These are phyloP conservation scores for Talaromyces atroroseus DNA, from an alignment of 2,329 filamentous ascomycete species.

Conservation along the genomic window DNA sequence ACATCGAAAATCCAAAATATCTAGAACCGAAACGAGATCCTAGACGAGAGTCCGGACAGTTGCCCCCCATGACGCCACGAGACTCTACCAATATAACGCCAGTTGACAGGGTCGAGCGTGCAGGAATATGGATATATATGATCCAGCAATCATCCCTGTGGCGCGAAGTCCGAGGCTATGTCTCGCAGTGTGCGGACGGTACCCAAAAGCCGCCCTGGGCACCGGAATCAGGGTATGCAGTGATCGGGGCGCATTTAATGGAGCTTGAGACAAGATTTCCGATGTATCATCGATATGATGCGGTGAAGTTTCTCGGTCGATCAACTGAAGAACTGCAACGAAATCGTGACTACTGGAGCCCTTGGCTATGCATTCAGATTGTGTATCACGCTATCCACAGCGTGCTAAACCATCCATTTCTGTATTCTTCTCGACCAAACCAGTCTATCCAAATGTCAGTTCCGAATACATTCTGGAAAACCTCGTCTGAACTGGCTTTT, in stretches of 20 bases:
- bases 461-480: conserved; percentile 47
- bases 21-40: conserved; percentile 15
- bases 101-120: neutral
- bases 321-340: conserved; percentile 17
- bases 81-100: conserved; percentile 4
- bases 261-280: conserved; percentile 21
- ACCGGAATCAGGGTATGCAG: conserved; percentile 18
- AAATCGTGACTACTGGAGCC: conserved; percentile 25
- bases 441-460: conserved; percentile 33
- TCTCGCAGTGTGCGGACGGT: conserved; percentile 16
- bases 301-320: conserved; percentile 17
- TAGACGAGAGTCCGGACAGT: conserved; percentile 6
- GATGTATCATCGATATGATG: conserved; percentile 18
- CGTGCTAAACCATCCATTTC: conserved; percentile 28
- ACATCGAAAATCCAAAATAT: conserved; percentile 19
- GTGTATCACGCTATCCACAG: conserved; percentile 28
- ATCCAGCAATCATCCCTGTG: conserved; percentile 17
- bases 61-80: conserved; percentile 14
- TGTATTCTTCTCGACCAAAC: conserved; percentile 17
- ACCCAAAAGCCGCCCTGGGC: conserved; percentile 18
- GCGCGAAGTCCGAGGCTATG: conserved; percentile 17
- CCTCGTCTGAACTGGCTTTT: conserved; percentile 43
- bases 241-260: conserved; percentile 19
- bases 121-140: conserved; percentile 20
- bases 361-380: conserved; percentile 29